Conservation (phyloP, 1,284 basidiomycete species). For the Inonotus obliquus region DNA sequence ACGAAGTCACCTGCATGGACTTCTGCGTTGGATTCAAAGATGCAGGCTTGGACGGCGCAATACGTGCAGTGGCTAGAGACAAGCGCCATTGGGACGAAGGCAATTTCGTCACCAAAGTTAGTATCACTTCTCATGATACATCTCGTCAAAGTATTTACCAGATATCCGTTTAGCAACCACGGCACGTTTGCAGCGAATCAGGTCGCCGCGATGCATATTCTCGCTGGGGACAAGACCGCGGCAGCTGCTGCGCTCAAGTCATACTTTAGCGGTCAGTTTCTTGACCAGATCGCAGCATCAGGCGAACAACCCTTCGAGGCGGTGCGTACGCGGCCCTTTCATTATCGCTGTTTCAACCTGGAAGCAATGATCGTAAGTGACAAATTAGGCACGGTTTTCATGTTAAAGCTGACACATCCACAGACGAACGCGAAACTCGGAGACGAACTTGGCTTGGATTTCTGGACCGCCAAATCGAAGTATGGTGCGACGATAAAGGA, state of each 20-base stretch:
- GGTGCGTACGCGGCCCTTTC: constrained; percentile 56
- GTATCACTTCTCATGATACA: constrained; percentile 20
- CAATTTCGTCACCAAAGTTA: constrained; percentile 49
- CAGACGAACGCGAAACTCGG: constrained; percentile 53
- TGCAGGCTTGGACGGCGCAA: constrained; percentile 44
- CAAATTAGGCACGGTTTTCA: constrained; percentile 5
- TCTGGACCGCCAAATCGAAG: constrained; percentile 48
- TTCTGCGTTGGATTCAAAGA: constrained; percentile 41
- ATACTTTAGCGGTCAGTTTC: constrained; percentile 45
- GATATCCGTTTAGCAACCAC: constrained; percentile 47
- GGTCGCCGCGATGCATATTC: constrained; percentile 34
- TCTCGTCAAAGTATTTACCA: constrained; percentile 4
- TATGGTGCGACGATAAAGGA: constrained; percentile 51
- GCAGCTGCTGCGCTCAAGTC: constrained; percentile 36
- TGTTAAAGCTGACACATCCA: constrained; percentile 21
- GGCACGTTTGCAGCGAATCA: constrained; percentile 38
- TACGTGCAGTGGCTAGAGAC: constrained; percentile 57
- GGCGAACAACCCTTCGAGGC: constrained; percentile 64
- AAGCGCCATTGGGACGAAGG: constrained; percentile 44
- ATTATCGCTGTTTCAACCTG: constrained; percentile 63
- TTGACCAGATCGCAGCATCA: constrained; percentile 46
- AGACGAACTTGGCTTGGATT: constrained; percentile 45
- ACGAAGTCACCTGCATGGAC: constrained; percentile 53
- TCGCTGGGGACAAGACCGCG: constrained; percentile 35
- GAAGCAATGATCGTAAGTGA: constrained; percentile 60